These are phyloP conservation scores for Mycena epipterygia DNA, from an alignment of 768 basidiomycete genomes.

Conservation along the genomic window DNA sequence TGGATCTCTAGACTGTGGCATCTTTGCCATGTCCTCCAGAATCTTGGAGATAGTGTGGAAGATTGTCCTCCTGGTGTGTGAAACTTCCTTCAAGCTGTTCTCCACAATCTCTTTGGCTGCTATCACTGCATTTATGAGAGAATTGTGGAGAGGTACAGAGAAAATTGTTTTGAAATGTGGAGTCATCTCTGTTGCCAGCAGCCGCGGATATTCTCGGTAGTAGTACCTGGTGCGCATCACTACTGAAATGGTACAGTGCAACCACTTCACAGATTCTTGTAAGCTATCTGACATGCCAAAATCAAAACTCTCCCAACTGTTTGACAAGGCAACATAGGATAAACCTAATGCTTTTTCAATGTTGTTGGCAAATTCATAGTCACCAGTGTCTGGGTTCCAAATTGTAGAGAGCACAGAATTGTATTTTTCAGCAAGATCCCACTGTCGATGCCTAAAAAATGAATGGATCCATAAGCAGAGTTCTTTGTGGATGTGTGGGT, in stretches of 20 bases:
- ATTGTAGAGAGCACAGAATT: not conserved
- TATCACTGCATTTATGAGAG: too few relatives aligned
- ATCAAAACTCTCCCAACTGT: not conserved
- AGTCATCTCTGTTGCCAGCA: too few relatives aligned
- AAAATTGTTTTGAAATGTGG: too few relatives aligned
- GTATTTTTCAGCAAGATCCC: not conserved
- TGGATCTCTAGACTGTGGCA: too few relatives aligned
- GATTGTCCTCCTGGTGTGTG: too few relatives aligned
- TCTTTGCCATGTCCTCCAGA: too few relatives aligned
- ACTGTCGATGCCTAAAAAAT: not conserved
- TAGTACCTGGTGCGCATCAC: too few relatives aligned
- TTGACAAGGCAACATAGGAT: not conserved
- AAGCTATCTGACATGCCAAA: not conserved
- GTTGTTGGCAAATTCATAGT: not conserved
- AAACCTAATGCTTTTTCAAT: not conserved
- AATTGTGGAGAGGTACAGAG: too few relatives aligned
- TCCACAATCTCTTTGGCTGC: too few relatives aligned
- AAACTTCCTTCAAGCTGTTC: too few relatives aligned
- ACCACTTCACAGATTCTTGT: not conserved
- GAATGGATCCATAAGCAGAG: constrained; percentile 13
- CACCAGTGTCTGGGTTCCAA: not conserved
- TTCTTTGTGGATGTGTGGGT: not conserved
- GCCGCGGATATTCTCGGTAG: too few relatives aligned
- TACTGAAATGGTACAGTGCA: not conserved
- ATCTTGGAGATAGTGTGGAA: too few relatives aligned